Evolutionary conservation across 2,329 filamentous ascomycete species (phyloP).

Genomic region (Fusarium sp.): DNA sequence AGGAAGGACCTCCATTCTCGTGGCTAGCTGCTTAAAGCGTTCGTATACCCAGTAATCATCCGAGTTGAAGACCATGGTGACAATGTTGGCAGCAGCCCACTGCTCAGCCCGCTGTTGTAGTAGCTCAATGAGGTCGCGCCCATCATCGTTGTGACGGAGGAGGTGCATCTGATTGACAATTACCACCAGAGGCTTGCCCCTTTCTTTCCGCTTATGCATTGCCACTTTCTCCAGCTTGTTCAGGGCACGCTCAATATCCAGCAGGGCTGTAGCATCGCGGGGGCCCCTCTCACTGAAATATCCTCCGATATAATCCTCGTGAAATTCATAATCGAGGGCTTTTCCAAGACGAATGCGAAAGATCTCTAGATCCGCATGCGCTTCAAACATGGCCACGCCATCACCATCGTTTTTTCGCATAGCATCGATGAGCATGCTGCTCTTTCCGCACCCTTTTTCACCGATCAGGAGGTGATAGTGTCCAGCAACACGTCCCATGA

Average conservation of each 20-base stretch:
- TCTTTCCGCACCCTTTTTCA: constrained; percentile 97
- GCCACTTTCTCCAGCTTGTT: constrained; percentile 99
- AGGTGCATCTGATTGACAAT: constrained; percentile 97
- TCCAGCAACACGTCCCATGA: constrained; percentile 79
- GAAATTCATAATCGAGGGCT: constrained; percentile 94
- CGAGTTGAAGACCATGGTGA: constrained; percentile 94
- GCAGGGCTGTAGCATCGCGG: constrained; percentile 88
- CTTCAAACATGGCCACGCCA: constrained; percentile 94
- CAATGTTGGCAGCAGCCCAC: constrained; percentile 93
- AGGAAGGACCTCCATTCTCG: constrained; percentile 93
- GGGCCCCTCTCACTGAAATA: constrained; percentile 96
- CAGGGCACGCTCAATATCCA: constrained; percentile 96
- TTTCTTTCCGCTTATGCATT: constrained; percentile 73
- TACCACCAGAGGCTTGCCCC: constrained; percentile 83
- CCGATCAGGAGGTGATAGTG: constrained; percentile 94
- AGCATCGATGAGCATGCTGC: constrained; percentile 93
- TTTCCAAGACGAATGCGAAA: constrained; percentile 94
- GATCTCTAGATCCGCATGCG: constrained; percentile 94
- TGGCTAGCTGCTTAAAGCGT: constrained; percentile 90
- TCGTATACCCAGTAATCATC: constrained; percentile 99
- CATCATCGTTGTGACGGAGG: constrained; percentile 90
- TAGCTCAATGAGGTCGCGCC: constrained; percentile 92
- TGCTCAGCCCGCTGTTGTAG: constrained; percentile 96
- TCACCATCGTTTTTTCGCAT: constrained; percentile 95
- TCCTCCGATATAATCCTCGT: constrained; percentile 97